Base-by-base conservation (phyloP, 2,329 filamentous ascomycete species). In the Penicillium sp. region DNA sequence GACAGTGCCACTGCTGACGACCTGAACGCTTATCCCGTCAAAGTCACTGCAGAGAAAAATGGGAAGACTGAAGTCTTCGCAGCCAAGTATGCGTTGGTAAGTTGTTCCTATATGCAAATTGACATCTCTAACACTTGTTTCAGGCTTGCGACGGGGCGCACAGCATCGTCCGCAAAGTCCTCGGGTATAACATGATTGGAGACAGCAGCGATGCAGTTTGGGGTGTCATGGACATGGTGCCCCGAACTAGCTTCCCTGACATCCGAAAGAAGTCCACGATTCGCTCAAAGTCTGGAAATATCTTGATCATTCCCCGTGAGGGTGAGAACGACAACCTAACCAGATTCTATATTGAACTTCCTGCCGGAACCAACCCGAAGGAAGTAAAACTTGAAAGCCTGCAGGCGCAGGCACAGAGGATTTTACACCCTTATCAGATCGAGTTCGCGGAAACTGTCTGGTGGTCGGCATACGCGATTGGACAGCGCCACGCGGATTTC, bases 391-490 rank as follows among this genome's bases (percentile, higher is more conserved):
- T 86, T 0, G 76, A 77, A 22, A 76, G 83, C 39, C 71, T 88
- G 1, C 83, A 86, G 52, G 60, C 72, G 3, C 76, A 79, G 0
- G 83, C 84, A 0, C 71, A 75, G 34, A 71, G 70, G 0, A 82
- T 87, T 39, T 81, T 88, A 47, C 57, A 69, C 0, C 84, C 84
- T 0, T 86, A 85, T 52, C 56, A 63, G 0, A 75, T 86, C 57
- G 79, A 84, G 0, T 78, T 85, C 48, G 76, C 76, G 1, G 79
- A 81, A 50, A 85, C 83, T 2, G 65, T 71, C 3, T 91, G 88
- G 86, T 91, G 90, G 75, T 87, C 86, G 43, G 84, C 86, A 42
- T 91, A 90, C 68, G 81, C 86, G 61, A 86, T 90, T 54, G 85
- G 86, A 10, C 87, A 90, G 74, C 83, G 89, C 16, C 82, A 91